phyloP scores from a whole-genome alignment of 2,329 filamentous ascomycete genomes.

The Orbilia brochopaga region DNA sequence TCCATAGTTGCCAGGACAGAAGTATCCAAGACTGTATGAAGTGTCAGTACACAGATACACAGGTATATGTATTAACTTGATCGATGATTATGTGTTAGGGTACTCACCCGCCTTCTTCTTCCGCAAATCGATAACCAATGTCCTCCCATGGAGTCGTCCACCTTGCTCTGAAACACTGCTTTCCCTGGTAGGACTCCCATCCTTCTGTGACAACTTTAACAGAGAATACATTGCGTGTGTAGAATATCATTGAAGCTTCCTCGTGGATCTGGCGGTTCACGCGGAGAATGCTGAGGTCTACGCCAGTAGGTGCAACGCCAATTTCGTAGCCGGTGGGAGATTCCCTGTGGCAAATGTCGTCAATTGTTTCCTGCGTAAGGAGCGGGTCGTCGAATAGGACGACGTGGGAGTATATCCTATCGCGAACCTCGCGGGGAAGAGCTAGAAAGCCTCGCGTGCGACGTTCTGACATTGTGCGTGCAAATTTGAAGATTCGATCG shows the following conservation, averaged over 20 bases:
- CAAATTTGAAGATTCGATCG: not conserved
- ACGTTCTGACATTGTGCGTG: slow-evolving; percentile 7
- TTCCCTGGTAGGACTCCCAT: slow-evolving; percentile 17
- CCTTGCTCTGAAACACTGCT: slow-evolving; percentile 32
- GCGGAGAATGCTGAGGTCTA: slow-evolving; percentile 27
- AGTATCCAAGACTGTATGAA: slow-evolving; percentile 26
- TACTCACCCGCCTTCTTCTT: slow-evolving; percentile 17
- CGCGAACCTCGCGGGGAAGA: slow-evolving; percentile 26
- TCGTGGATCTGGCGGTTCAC: slow-evolving; percentile 37
- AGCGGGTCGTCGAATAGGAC: slow-evolving; percentile 34
- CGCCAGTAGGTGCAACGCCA: slow-evolving; percentile 4
- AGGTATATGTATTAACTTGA: not conserved
- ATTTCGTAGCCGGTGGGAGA: slow-evolving; percentile 27
- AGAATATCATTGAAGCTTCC: slow-evolving; percentile 23
- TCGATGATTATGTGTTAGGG: not conserved
- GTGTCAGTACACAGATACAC: too few species aligned
- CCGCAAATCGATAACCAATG: slow-evolving; percentile 30
- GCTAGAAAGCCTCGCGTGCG: slow-evolving; percentile 13
- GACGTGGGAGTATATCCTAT: slow-evolving; percentile 32
- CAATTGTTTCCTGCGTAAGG: slow-evolving; percentile 37
- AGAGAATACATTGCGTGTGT: slow-evolving; percentile 28
- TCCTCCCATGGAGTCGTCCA: slow-evolving; percentile 43
- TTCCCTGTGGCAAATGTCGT: slow-evolving; percentile 26
- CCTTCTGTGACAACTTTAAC: slow-evolving; percentile 31
- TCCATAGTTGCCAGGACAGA: slow-evolving; percentile 34